Base-by-base conservation (phyloP, 73 alveolate species). In the Durusdinium trenchii region DNA sequence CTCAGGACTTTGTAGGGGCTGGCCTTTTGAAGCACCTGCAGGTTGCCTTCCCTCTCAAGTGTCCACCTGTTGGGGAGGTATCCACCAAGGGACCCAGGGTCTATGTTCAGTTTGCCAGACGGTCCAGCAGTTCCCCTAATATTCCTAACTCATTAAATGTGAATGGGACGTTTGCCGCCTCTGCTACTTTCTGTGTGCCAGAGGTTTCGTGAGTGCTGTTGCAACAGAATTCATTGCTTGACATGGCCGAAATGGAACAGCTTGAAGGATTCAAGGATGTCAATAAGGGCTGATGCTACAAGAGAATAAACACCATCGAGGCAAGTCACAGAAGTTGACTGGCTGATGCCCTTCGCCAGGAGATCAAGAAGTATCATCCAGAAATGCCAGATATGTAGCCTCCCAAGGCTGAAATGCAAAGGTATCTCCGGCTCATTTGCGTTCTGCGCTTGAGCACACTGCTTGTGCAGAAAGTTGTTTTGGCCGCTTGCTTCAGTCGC, bases 351-450 rank as follows among this genome's bases (percentile, higher is more conserved):
- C 26, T 36, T 2, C 48, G 35, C 45, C 95, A 89, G 96, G 96
- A 89, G 43, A 89, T 89, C 96, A 89, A 89, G 60, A 89, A 89
- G 96, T 89, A 89, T 64, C 96, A 89, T 89, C 96, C 96, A 45
- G 96, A 89, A 46, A 86, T 86, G 95, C 95, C 95, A 48, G 95
- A 86, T 38, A 86, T 86, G 95, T 83, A 60, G 73, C 35, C 36
- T 23, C 12, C n/a, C 76, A 36, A 26, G 69, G 94, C 94, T 32
- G 51, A 12, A 78, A 40, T 18, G 60, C 69, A 57, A 57, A 57
- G 23, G 69, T 16, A 57, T 57, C 69, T 12, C 23, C 69, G 69
- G 23, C 69, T 57, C 23, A 57, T 57, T 57, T 57, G 32, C 69
- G 32, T 57, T 16, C 23, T 57, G 12, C 23, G 12, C 23, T 57